phyloP scores from a whole-genome alignment of 352 stramenopile species.

The Blastocystis sp. region DNA sequence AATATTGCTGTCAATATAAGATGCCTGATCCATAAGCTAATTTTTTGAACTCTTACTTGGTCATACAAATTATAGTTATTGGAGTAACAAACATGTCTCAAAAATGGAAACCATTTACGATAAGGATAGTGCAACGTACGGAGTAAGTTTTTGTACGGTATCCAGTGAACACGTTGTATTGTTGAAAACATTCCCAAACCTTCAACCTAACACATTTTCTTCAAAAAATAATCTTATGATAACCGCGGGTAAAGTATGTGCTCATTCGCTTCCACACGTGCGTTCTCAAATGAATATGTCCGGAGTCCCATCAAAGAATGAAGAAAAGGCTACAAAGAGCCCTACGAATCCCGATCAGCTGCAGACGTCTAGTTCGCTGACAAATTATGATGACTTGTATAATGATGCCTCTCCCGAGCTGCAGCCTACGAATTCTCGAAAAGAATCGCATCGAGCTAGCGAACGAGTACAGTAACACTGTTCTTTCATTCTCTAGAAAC shows the following conservation, averaged over 20 bases:
- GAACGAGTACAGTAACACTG: neutral
- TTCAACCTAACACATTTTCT: too few species aligned
- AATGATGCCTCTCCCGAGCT: neutral
- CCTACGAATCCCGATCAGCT: neutral
- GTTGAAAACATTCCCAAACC: too few species aligned
- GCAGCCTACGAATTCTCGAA: neutral
- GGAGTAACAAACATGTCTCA: too few species aligned
- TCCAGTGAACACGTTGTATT: too few species aligned
- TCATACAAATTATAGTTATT: too few species aligned
- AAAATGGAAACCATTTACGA: too few species aligned
- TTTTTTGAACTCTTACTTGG: neutral
- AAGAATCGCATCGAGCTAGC: conserved; percentile 45
- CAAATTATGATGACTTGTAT: neutral
- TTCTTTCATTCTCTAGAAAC: neutral
- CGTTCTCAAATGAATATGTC: neutral
- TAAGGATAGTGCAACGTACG: too few species aligned
- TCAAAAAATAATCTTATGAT: neutral
- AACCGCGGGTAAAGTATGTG: neutral
- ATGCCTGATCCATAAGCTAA: conserved; percentile 7
- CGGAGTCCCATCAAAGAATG: neutral
- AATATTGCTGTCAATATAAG: neutral
- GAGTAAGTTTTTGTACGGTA: too few species aligned
- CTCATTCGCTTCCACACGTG: neutral
- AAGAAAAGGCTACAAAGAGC: neutral
- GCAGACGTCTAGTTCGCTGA: neutral